These are phyloP conservation scores for Scheffersomyces illinoinensis DNA, from an alignment of 1,139 yeast species.

Conservation along the genomic window DNA sequence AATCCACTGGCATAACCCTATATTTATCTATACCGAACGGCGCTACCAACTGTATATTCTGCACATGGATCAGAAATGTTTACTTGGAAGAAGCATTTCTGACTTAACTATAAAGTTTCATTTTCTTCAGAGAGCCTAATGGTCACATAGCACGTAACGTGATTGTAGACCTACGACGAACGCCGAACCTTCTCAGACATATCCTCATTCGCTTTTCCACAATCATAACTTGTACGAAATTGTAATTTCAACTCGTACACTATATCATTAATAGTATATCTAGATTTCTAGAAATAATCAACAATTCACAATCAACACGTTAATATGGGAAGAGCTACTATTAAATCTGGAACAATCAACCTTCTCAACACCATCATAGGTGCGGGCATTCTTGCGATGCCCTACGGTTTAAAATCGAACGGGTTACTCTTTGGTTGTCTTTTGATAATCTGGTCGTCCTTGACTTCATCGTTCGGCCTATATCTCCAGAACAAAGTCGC, in stretches of 20 bases:
- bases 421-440: conserved; percentile 50
- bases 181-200: not conserved
- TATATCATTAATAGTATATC: not conserved
- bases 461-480: conserved; percentile 54
- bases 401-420: conserved; percentile 52
- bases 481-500: conserved; percentile 54
- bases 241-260: not conserved
- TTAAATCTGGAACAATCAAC: conserved; percentile 53
- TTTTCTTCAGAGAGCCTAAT: not conserved
- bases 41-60: not conserved
- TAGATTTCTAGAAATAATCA: not conserved
- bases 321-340: conserved; percentile 33
- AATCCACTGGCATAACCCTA: not conserved
- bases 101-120: too few species aligned
- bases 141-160: not conserved
- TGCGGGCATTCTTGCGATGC: conserved; percentile 60
- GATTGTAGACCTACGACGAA: not conserved
- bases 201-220: not conserved
- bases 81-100: not conserved
- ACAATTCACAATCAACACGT: not conserved
- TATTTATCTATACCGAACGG: not conserved
- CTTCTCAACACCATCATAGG: conserved; percentile 56
- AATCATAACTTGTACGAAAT: not conserved
- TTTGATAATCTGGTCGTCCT: conserved; percentile 48
- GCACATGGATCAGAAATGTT: not conserved